Evolutionary conservation across 179 eudicot species (phyloP), one percentile per base, ranked within the genome.

Genomic region (Corrigiola litoralis): DNA sequence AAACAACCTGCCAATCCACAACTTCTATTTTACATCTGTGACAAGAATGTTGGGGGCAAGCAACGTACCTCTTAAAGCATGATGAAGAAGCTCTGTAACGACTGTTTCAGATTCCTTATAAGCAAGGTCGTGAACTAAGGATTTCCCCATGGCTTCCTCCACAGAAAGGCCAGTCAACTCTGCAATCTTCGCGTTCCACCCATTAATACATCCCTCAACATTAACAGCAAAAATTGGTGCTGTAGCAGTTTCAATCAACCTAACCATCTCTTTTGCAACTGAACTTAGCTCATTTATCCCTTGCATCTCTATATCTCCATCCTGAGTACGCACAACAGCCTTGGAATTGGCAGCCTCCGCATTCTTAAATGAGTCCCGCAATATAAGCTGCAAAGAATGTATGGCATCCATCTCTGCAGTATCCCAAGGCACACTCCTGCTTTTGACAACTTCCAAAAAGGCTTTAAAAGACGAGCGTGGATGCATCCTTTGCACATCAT

Each of bases 381-480:
- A 71, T 64, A 94, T 90, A 58, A 95, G 89, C 77, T 95, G 99
- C 81, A 95, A 68, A 9, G 99, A 95, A 74, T 91, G 97, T 45
- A 95, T 95, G 31, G 96, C 99, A 72, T 95, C 97, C 92, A 95
- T 88, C 71, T 91, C 99, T 1, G 90, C 88, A 78, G 66, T 87
- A 23, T 95, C 99, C 99, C 99, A 91, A 1, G 88, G 95, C 71
- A 81, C 62, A 74, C 99, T 95, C 66, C 87, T 76, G 51, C 87
- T 88, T 70, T 95, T 95, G 48, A 95, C 96, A 17, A 95, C 96
- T 80, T 95, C 99, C 27, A 91, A 62, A 62, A 91, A 91, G 1
- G 95, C 99, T 53, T 85, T 82, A 62, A 95, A 95, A 0, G 99
- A 95, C 36, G 96, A 88, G 16, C 99, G 94, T 0, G 99, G 99